Percentiles rank a stretch among this genome's conserved stretches.
Evolutionary conservation across 495 filamentous ascomycete species (phyloP).

Genomic region (Hypoxylon lienhwacheense): DNA sequence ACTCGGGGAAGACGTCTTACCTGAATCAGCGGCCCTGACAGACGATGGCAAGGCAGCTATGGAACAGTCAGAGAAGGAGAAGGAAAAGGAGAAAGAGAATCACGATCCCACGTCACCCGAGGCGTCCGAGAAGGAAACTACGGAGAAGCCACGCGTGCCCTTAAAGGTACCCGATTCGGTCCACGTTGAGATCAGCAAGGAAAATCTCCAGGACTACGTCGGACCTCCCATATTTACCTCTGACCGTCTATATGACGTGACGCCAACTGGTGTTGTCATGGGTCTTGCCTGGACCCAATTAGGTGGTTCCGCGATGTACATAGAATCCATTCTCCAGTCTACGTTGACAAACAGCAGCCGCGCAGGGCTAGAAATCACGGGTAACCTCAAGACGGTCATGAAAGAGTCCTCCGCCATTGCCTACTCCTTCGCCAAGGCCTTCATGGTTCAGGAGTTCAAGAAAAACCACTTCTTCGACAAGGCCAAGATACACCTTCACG

Average conservation of each 20-base stretch:
- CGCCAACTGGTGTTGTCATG: conserved; percentile 97
- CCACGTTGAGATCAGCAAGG: conserved; percentile 83
- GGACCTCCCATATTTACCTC: conserved; percentile 94
- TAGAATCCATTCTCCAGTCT: conserved; percentile 92
- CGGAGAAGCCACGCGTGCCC: conserved; percentile 73
- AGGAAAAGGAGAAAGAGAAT: conserved; percentile 30
- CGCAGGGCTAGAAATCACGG: conserved; percentile 83
- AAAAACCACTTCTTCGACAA: conserved; percentile 96
- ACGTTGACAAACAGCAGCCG: conserved; percentile 69
- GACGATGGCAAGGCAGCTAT: conserved; percentile 84
- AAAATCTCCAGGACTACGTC: conserved; percentile 95
- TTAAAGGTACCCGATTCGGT: conserved; percentile 85
- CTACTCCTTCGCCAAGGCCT: conserved; percentile 91
- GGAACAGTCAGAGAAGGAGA: conserved; percentile 59
- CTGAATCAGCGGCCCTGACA: conserved; percentile 82
- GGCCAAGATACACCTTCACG: conserved; percentile 93
- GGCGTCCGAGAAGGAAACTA: conserved; percentile 41
- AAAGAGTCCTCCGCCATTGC: conserved; percentile 94
- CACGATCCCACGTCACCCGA: conserved; percentile 29
- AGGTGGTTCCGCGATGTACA: conserved; percentile 94
- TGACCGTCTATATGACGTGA: conserved; percentile 91
- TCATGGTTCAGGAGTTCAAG: conserved; percentile 79
- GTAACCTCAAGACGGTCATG: conserved; percentile 96
- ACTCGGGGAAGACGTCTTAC: conserved; percentile 80
- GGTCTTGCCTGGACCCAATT: conserved; percentile 98